Evolutionary conservation across 768 basidiomycete genomes (phyloP), one percentile per base, ranked within the genome.

Genomic region (Gloeopeniophorella convolvens): DNA sequence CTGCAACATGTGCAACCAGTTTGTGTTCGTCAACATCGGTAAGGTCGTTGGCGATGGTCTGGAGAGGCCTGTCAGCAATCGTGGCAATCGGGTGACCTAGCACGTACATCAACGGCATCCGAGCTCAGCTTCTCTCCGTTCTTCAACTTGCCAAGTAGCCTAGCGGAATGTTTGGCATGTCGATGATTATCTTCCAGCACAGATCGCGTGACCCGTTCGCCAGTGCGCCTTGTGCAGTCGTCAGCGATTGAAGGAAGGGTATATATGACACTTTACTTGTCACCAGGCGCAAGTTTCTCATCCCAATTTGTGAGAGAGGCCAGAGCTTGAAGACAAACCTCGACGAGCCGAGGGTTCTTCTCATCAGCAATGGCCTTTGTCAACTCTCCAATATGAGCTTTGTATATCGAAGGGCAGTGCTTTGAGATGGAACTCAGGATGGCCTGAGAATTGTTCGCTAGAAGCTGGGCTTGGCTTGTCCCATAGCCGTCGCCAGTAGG

Each of bases 121-220:
- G 64, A 61, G 55, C 83, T 81, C 1, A 71, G 55, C 2, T 75
- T 69, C 6, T 73, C 72, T 12, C 75, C 70, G 37, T 79, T 72
- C 58, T 76, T 78, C 32, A 73, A 58, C 42, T 34, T 9, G 5
- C 54, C 73, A 45, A 95, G 61, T 28, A 88, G 71, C 18, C 92
- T 78, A 2, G 88, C 80, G 1, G 91, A 87, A 64, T 89, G 94
- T 64, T 97, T 97, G 16, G 90, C 86, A 54, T 84, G 80, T 18
- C 78, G 74, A 21, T 72, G 69, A 45, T 85, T 77, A 4, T 77
- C 73, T 21, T 78, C 78, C 26, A 82, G 59, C 0, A 77, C 84
- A 56, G 79, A 76, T 34, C 77, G 76, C 44, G 67, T 68, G 11
- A 87, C 71, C 13, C 82, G 74, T 23, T 92, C 87, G 10, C 79